phyloP scores from a whole-genome alignment of 345 rosid species.

The Punica granatum region DNA sequence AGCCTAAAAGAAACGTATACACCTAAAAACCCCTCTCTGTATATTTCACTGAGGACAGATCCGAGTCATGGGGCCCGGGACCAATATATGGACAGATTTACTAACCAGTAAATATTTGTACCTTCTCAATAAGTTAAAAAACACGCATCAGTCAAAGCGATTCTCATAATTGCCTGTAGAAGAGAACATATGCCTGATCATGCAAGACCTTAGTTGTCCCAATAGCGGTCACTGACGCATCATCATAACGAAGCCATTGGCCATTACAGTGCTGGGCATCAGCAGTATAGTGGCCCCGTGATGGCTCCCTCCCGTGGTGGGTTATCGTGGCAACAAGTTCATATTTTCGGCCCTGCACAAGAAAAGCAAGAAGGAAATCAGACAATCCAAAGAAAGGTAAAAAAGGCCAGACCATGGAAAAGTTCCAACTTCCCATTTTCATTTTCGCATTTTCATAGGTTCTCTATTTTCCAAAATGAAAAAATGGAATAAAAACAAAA shows the following conservation, averaged over 20 bases:
- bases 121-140: not conserved
- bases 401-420: not conserved
- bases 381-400: not conserved
- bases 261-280: slow-evolving; percentile 58
- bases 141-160: not conserved
- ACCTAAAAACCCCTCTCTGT: not conserved
- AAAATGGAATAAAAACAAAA: not conserved
- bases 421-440: not conserved
- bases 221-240: slow-evolving; percentile 65
- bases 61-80: not conserved
- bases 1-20: not conserved
- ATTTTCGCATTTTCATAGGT: not conserved
- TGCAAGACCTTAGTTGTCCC: slow-evolving; percentile 67
- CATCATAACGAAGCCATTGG: slow-evolving; percentile 85
- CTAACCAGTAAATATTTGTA: not conserved
- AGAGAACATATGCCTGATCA: slow-evolving; percentile 88
- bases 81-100: slow-evolving; percentile 1
- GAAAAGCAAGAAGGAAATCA: slow-evolving; percentile 5
- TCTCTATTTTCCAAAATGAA: not conserved
- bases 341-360: slow-evolving; percentile 61
- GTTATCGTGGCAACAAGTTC: slow-evolving; percentile 90
- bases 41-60: not conserved
- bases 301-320: slow-evolving; percentile 90
- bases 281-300: slow-evolving; percentile 90
- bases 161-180: slow-evolving; percentile 67